Evolutionary conservation across 805 yeast species (phyloP).

Genomic region (Kodamaea jinghongensis): DNA sequence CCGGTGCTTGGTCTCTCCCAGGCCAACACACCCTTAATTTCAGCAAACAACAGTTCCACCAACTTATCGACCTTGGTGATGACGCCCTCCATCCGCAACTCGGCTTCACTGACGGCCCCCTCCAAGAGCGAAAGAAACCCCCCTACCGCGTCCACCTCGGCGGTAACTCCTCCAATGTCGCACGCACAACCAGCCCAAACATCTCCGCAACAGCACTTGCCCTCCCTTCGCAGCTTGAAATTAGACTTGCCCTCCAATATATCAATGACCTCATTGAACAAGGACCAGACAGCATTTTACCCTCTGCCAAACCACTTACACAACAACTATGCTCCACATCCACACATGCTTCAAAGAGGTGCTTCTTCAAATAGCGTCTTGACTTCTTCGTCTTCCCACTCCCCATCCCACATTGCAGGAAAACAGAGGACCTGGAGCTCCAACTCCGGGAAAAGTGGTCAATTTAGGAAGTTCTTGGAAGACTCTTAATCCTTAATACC

Average conservation of each 20-base stretch:
- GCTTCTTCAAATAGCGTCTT: slow-evolving; percentile 22
- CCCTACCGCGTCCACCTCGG: background rate
- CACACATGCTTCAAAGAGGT: slow-evolving; percentile 25
- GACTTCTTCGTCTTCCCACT: slow-evolving; percentile 1
- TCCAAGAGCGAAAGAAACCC: slow-evolving; percentile 1
- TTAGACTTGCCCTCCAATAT: slow-evolving; percentile 48
- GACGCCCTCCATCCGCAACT: slow-evolving; percentile 20
- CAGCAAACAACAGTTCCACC: slow-evolving; percentile 41
- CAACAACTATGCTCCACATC: slow-evolving; percentile 1
- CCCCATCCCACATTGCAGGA: background rate
- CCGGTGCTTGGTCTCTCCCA: slow-evolving; percentile 41
- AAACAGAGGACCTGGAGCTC: slow-evolving; percentile 14
- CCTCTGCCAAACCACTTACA: background rate
- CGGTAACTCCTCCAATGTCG: slow-evolving; percentile 12
- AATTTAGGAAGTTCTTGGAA: slow-evolving; percentile 15
- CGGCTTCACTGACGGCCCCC: slow-evolving; percentile 8
- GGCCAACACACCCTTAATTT: slow-evolving; percentile 39
- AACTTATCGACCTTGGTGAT: slow-evolving; percentile 36
- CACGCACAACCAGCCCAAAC: slow-evolving; percentile 23
- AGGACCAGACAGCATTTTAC: slow-evolving; percentile 4
- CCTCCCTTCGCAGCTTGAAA: slow-evolving; percentile 50
- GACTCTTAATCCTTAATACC: slow-evolving; percentile 8
- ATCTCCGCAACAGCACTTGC: slow-evolving; percentile 28
- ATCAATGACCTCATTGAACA: slow-evolving; percentile 18
- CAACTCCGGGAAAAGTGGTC: slow-evolving; percentile 21